Conservation (phyloP, 31 red algal genomes). For the Porphyra umbilicalis region DNA sequence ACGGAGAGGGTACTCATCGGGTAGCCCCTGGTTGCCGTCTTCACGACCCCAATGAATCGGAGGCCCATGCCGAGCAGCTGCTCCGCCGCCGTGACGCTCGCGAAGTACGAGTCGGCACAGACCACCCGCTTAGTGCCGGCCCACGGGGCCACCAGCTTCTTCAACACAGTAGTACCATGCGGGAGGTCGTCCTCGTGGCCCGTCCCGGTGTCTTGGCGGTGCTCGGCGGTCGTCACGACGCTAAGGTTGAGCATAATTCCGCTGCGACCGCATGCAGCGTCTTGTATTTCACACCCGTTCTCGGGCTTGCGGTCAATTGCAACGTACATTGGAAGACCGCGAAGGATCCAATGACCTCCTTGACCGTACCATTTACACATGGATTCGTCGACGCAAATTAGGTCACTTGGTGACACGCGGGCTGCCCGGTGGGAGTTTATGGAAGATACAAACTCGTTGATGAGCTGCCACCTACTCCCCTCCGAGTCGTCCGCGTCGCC, state of each 20-base stretch:
- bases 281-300: neutral
- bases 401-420: too few relatives aligned
- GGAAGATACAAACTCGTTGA: too few relatives aligned
- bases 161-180: slow-evolving; percentile 17
- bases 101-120: slow-evolving; percentile 21
- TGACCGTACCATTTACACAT: too few relatives aligned
- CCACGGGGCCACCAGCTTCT: slow-evolving; percentile 2
- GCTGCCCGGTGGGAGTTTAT: too few relatives aligned
- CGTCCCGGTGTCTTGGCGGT: neutral
- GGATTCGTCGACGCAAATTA: too few relatives aligned
- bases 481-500: too few relatives aligned
- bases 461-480: too few relatives aligned
- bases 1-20: slow-evolving; percentile 1
- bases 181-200: neutral
- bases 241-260: too few relatives aligned
- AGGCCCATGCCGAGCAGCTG: slow-evolving; percentile 4
- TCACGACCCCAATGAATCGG: slow-evolving; percentile 19
- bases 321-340: too few relatives aligned
- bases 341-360: too few relatives aligned
- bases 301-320: too few relatives aligned
- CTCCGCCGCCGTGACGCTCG: slow-evolving; percentile 13
- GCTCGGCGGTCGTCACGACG: neutral
- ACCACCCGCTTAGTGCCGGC: slow-evolving; percentile 3
- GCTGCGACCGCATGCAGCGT: neutral
- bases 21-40: slow-evolving; percentile 14